Base-by-base conservation (phyloP, 2,329 filamentous ascomycete genomes). In the Coleophoma crateriformis region DNA sequence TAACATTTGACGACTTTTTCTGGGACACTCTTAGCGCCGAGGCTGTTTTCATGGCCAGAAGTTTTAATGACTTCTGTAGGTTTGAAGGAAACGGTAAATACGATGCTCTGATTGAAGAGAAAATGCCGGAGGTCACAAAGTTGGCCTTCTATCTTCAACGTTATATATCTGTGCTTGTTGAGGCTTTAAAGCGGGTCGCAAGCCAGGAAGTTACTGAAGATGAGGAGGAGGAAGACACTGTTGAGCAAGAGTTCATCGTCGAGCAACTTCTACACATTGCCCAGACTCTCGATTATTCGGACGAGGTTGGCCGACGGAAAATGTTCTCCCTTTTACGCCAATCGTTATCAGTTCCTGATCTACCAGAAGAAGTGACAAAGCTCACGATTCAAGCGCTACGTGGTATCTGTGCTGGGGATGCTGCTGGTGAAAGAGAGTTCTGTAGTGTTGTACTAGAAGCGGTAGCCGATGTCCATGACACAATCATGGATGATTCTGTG, bases 391-490 rank as follows among this genome's bases (percentile, higher is more conserved):
- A 95, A 60, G 86, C 87, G 1, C 75, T 97, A 10, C 82, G 90
- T 48, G 84, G 86, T 47, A 89, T 95, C 38, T 96, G 90, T 65
- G 88, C 90, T 0, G 79, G 78, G 3, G 83, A 88, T 60, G 72
- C 77, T 7, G 82, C 83, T 14, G 87, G 87, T 20, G 88, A 94
- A 69, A 81, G 85, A 40, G 88, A 94, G 61, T 94, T 94, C 64
- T 90, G 86, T 68, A 87, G 84, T 55, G 76, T 94, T 34, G 87
- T 97, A 15, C 81, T 96, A 19, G 94, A 99, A 70, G 90, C 92
- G 22, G 89, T 99, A 51, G 90, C 91, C 3, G 94, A 99, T 69
- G 91, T 99, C 12, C 92, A 97, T 66, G 94, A 99, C 65, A 92
- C 88, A 2, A 94, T 99, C 56, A 81, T 86, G 40, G 85, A 88